Evolutionary conservation across 148 eudicot species (phyloP).

Genomic region (Vaccinium vitisidaea): DNA sequence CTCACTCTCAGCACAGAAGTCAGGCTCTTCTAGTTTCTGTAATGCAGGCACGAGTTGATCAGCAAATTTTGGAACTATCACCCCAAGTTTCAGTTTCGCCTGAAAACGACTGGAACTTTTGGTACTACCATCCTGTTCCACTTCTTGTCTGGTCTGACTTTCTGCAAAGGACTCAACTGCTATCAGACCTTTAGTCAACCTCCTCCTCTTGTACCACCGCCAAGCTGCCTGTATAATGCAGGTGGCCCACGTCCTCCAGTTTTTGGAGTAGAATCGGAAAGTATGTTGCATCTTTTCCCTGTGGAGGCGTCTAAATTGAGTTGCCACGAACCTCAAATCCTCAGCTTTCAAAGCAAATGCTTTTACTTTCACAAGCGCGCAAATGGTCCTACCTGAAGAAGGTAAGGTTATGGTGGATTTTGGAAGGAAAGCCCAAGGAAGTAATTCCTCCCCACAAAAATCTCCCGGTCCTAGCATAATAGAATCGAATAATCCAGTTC

Average conservation of each 20-base stretch:
- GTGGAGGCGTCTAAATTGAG: slow-evolving; percentile 78
- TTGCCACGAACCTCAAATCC: slow-evolving; percentile 73
- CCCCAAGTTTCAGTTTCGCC: slow-evolving; percentile 50
- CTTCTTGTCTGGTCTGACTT: slow-evolving; percentile 28
- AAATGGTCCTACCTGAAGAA: slow-evolving; percentile 63
- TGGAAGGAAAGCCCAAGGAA: slow-evolving; percentile 69
- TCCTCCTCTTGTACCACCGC: slow-evolving; percentile 65
- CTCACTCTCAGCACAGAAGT: slow-evolving; percentile 47
- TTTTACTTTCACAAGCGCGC: slow-evolving; percentile 59
- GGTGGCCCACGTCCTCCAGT: slow-evolving; percentile 90
- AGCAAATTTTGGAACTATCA: slow-evolving; percentile 47
- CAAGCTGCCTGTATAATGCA: slow-evolving; percentile 88
- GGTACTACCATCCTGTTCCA: slow-evolving; percentile 13
- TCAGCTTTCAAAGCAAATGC: slow-evolving; percentile 66
- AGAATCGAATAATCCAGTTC: slow-evolving; percentile 67
- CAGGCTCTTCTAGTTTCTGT: slow-evolving; percentile 86
- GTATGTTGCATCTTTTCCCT: slow-evolving; percentile 87
- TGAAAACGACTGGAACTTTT: slow-evolving; percentile 32
- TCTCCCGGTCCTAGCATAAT: slow-evolving; percentile 58
- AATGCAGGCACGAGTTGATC: slow-evolving; percentile 50
- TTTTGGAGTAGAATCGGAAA: slow-evolving; percentile 71
- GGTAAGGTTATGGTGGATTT: too few species aligned
- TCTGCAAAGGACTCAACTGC: slow-evolving; percentile 21
- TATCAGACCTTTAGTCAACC: slow-evolving; percentile 39
- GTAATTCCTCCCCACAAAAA: slow-evolving; percentile 72